Base-by-base conservation (phyloP, 2,329 filamentous ascomycete genomes). In the Aspergillus ochraceoroseus region DNA sequence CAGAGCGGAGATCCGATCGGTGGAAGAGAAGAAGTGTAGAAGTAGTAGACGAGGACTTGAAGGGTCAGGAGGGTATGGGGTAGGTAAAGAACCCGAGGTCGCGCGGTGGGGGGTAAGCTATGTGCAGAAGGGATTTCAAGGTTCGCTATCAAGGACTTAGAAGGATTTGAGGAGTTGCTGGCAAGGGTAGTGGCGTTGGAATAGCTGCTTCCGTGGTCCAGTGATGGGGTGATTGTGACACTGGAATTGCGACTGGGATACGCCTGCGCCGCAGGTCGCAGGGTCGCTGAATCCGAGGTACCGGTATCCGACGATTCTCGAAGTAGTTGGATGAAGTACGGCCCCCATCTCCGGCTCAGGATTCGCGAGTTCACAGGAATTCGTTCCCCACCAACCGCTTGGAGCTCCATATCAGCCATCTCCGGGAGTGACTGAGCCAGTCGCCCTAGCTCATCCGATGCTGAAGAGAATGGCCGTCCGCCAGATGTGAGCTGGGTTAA, bases 361-460 rank as follows among this genome's bases (percentile, higher is more conserved):
- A 98, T 78, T 42, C 88, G 80, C 5, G 92, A 96, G 64, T 94
- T 98, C 52, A 95, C 85, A 0, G 92, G 87, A 51, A 96, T 87
- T 12, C 89, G 80, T 61, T 95, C 90, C 14, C 90, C 90, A 13
- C 85, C 85, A 28, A 95, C 82, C 37, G 90, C 92, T 18, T 96
- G 73, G 43, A 98, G 86, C 57, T 96, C 92, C 92, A 98, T 98
- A 55, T 98, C 92, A 2, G 87, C 78, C 41, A 98, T 71, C 63
- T 96, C 92, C n/a, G 81, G 79, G 60, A 94, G 72, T 1, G 75
- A 75, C 47, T 95, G 70, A 0, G 87, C 85, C 62, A 87, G 79
- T 50, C 86, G 83, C 4, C 92, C 92, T 9, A 98, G 72, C 47
- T 94, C 86, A 54, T 94, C 83, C 1, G 89, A 89, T 8, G 85